phyloP scores from a whole-genome alignment of 306 rosid genomes.

The Inga leiocalycina region DNA sequence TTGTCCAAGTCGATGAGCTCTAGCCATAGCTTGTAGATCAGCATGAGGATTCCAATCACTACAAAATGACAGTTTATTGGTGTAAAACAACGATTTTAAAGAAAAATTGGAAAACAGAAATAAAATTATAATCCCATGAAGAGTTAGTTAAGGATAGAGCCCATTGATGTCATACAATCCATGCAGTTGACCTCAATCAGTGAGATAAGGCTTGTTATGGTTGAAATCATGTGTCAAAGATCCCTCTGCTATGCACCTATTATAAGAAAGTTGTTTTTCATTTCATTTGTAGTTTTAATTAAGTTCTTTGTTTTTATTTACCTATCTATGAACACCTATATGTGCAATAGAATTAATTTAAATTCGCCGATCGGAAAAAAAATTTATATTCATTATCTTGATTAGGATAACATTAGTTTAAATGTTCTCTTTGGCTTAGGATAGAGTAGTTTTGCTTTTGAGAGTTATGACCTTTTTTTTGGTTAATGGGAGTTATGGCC shows the following conservation, averaged over 20 bases:
- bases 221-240: neutral
- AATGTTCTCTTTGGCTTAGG: neutral
- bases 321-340: neutral
- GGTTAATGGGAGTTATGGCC: no score
- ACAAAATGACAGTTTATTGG: conserved; percentile 35
- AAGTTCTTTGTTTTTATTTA: neutral
- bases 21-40: conserved; percentile 99
- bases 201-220: neutral
- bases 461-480: neutral
- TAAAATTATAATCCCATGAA: neutral
- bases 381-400: neutral
- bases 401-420: neutral
- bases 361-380: neutral
- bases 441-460: neutral
- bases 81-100: neutral
- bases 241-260: neutral
- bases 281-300: neutral
- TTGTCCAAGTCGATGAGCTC: conserved; percentile 99
- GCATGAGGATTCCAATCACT: conserved; percentile 99
- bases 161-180: neutral
- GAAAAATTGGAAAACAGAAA: conserved; percentile 10
- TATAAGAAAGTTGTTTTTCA: neutral
- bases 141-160: neutral
- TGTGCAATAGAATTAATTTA: neutral
- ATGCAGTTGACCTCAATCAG: neutral